Conservation (phyloP, 1,284 basidiomycete species). For the Boletellus deceptivus region DNA sequence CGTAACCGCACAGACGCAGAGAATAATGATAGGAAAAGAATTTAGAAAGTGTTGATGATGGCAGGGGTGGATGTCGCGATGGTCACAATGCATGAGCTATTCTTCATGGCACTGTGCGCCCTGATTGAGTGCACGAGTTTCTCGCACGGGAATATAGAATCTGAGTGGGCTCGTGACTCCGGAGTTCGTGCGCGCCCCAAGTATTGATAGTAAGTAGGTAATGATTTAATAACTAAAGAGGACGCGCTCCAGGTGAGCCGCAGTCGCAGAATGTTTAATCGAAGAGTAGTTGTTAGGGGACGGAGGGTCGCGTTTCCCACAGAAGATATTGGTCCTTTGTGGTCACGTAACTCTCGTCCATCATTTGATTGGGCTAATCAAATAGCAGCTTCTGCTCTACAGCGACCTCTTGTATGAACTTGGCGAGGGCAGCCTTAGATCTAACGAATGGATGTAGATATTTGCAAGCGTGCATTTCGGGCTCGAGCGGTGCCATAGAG, state of each 20-base stretch:
- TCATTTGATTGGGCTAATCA: constrained; percentile 43
- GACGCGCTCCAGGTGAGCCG: too few species aligned
- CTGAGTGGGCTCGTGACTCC: constrained; percentile 13
- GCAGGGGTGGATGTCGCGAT: neutral
- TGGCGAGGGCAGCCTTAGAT: constrained; percentile 55
- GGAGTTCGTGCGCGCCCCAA: neutral
- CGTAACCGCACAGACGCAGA: constrained; percentile 6
- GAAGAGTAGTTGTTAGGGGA: constrained; percentile 20
- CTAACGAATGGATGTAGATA: constrained; percentile 61
- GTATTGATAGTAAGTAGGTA: too few species aligned
- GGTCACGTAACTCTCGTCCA: constrained; percentile 57
- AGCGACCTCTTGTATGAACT: constrained; percentile 43
- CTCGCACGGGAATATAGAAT: constrained; percentile 33
- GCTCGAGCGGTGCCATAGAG: constrained; percentile 51
- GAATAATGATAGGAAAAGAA: constrained; percentile 8
- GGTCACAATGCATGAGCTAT: constrained; percentile 22
- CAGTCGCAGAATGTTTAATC: constrained; percentile 19
- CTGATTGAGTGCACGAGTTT: constrained; percentile 54
- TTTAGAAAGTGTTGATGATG: constrained; percentile 6
- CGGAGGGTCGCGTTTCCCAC: too few species aligned
- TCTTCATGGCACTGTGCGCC: constrained; percentile 49
- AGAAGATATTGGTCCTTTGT: too few species aligned
- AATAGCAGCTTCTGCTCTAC: constrained; percentile 28
- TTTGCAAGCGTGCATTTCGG: constrained; percentile 69
- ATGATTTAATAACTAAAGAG: too few species aligned